Evolutionary conservation across 306 rosid species (phyloP), one percentile per base, ranked within the genome.

Genomic region (Dryas octopetala): DNA sequence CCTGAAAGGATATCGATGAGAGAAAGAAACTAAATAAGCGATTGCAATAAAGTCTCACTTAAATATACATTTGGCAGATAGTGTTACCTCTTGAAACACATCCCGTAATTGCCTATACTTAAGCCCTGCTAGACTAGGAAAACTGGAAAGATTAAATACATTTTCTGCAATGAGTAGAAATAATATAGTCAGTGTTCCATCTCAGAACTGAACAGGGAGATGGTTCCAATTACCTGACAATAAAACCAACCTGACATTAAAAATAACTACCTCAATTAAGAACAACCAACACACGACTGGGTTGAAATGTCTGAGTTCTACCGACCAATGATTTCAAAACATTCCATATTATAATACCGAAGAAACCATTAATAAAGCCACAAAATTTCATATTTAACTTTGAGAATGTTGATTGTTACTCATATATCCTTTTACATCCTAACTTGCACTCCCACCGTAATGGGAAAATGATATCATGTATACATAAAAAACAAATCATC

Each of bases 101-200:
- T 70, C 90, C 53, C 96, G 84, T 76, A 90, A 76, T 75, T 89
- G 84, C 82, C 89, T 79, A 78, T 92, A 95, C 60, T 79, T 86
- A 76, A 73, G 72, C 77, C 99, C 99, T 15, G 79, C 85, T 76
- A 90, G 81, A 76, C 78, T 68, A 68, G 99, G 88, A 68, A 87
- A 86, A 84, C 84, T 84, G 80, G 83, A 72, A 75, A 95, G 97
- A 81, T 88, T 79, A 82, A 95, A 95, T 77, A 92, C 97, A 82
- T 92, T 92, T 83, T 95, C 98, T 95, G 96, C 93, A 83, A 74
- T 52, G 68, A 78, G 82, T 45, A 65, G 73, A 81, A 78, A 79
- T 9, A 51, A 66, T 49, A 70, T 23, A 64, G 64, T 80, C 71
- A 70, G 81, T 75, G 73, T 67, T 14, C 73, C 55, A 70, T 55